Conservation (phyloP, 345 rosid genomes). For the Clausena lansium region DNA sequence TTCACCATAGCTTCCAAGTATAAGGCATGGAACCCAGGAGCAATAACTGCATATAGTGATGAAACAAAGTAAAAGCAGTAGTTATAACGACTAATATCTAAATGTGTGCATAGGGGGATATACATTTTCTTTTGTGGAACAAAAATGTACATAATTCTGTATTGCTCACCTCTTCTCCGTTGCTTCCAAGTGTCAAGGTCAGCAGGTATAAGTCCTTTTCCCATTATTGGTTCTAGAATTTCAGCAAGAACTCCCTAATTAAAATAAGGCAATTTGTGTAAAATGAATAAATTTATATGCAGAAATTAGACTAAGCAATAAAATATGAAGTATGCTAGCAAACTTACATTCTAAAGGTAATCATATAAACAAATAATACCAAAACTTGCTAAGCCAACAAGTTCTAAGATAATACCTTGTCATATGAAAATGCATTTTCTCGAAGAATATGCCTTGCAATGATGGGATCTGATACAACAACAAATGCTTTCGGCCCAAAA, state of each 20-base stretch:
- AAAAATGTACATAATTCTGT: background rate
- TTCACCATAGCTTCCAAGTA: conserved; percentile 92
- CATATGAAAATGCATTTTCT: conserved; percentile 85
- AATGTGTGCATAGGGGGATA: background rate
- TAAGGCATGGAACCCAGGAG: conserved; percentile 82
- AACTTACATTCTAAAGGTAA: background rate
- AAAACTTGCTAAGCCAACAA: background rate
- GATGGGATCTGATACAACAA: conserved; percentile 91
- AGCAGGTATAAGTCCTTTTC: conserved; percentile 97
- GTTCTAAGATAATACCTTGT: conserved; percentile 52
- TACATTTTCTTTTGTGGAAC: background rate
- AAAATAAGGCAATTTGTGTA: conserved; percentile 18
- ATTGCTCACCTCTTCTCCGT: conserved; percentile 80
- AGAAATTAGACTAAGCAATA: background rate
- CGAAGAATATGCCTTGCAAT: conserved; percentile 81
- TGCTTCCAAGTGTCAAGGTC: conserved; percentile 92
- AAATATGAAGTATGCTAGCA: background rate
- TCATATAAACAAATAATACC: background rate
- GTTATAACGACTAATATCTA: background rate
- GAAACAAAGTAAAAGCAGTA: conserved; percentile 13
- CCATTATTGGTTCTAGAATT: conserved; percentile 96
- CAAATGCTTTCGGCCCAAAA: conserved; percentile 97
- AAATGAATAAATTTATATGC: conserved; percentile 6
- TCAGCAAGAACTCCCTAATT: conserved; percentile 94
- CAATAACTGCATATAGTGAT: conserved; percentile 54